Conservation (phyloP, 345 rosid species). For the Cardamine chenopodiifolia region DNA sequence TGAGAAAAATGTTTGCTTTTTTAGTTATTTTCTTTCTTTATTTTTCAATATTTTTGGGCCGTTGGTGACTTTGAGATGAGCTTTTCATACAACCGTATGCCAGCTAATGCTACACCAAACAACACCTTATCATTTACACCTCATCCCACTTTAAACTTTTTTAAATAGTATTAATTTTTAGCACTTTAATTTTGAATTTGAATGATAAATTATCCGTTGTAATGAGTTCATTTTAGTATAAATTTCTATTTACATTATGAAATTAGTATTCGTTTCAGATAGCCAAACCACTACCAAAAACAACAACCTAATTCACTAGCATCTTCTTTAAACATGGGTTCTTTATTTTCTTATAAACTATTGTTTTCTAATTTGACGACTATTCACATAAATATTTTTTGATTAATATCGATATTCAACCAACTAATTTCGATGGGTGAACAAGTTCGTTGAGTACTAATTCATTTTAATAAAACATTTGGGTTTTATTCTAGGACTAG, state of each 20-base stretch:
- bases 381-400: not conserved
- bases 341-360: not conserved
- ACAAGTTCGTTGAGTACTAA: not conserved
- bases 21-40: not conserved
- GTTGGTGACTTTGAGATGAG: conserved; percentile 42
- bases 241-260: not conserved
- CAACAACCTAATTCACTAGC: conserved; percentile 9
- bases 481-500: not conserved
- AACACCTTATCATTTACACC: conserved; percentile 43
- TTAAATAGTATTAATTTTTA: not conserved
- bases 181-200: conserved; percentile 30
- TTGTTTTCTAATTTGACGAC: not conserved
- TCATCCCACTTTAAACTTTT: conserved; percentile 29
- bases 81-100: conserved; percentile 34
- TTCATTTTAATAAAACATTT: not conserved
- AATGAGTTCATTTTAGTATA: not conserved
- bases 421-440: not conserved
- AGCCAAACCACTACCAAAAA: conserved; percentile 9
- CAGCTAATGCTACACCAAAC: conserved; percentile 44
- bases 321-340: not conserved
- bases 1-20: conserved; percentile 5
- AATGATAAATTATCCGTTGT: conserved; percentile 20
- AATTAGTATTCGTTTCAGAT: not conserved
- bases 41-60: conserved; percentile 24
- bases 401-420: not conserved